These are phyloP conservation scores for Ustanciosporium gigantosporum DNA, from an alignment of 1,284 basidiomycete species.

Conservation along the genomic window DNA sequence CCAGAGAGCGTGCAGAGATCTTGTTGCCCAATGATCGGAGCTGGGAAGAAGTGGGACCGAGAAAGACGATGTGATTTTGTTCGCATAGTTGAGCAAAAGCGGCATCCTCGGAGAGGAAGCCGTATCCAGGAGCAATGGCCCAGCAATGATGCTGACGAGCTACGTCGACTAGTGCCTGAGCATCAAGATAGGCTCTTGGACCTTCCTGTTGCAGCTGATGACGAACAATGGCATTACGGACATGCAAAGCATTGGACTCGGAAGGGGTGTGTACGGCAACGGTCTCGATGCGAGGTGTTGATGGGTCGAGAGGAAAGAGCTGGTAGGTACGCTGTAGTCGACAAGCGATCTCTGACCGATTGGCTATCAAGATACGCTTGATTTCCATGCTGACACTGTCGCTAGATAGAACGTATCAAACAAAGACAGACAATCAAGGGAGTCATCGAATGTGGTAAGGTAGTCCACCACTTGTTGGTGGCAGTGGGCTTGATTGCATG, in stretches of 20 bases:
- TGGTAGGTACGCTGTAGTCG: slow-evolving; percentile 34
- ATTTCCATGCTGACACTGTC: not conserved
- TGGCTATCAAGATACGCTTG: slow-evolving; percentile 58
- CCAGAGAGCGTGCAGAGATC: slow-evolving; percentile 11
- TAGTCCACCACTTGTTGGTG: too few species aligned
- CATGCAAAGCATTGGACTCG: slow-evolving; percentile 26
- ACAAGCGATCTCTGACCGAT: slow-evolving; percentile 42
- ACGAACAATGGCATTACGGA: slow-evolving; percentile 3
- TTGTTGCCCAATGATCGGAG: slow-evolving; percentile 19
- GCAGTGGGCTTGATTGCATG: too few species aligned
- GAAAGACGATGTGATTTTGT: slow-evolving; percentile 6
- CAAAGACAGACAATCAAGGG: not conserved
- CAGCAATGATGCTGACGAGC: slow-evolving; percentile 65
- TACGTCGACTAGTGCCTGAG: slow-evolving; percentile 64
- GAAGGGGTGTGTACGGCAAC: slow-evolving; percentile 20
- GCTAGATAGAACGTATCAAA: not conserved
- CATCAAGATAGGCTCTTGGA: slow-evolving; percentile 40
- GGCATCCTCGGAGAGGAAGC: slow-evolving; percentile 25
- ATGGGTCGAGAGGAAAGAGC: slow-evolving; percentile 9
- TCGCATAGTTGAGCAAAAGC: slow-evolving; percentile 20
- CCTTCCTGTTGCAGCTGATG: slow-evolving; percentile 50
- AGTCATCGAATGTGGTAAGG: not conserved
- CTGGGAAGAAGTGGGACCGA: slow-evolving; percentile 14
- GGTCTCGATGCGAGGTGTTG: slow-evolving; percentile 10
- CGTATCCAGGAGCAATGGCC: slow-evolving; percentile 30